These are phyloP conservation scores for Aspergillus cejpii DNA, from an alignment of 2,329 filamentous ascomycete species.

Conservation along the genomic window DNA sequence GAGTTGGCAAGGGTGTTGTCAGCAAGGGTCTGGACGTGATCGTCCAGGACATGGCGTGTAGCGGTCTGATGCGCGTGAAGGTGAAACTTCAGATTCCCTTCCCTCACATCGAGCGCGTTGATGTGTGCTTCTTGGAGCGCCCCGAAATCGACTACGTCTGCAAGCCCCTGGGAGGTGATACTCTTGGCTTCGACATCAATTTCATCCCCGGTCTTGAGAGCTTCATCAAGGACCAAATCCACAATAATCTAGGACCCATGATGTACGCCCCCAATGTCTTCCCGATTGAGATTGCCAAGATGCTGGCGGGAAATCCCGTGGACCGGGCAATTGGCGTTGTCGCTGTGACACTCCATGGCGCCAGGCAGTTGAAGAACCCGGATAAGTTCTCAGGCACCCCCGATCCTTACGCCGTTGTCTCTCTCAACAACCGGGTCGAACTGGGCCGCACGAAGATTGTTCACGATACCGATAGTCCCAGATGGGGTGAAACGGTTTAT, in stretches of 20 bases:
- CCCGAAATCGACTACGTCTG: constrained; percentile 94
- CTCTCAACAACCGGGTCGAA: constrained; percentile 72
- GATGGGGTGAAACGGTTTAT: constrained; percentile 96
- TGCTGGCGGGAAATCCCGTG: constrained; percentile 87
- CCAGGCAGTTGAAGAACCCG: constrained; percentile 85
- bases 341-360: constrained; percentile 83
- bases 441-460: constrained; percentile 86
- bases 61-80: constrained; percentile 92
- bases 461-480: constrained; percentile 74
- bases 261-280: constrained; percentile 98
- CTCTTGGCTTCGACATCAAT: constrained; percentile 96
- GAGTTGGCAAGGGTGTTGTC: constrained; percentile 90
- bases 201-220: constrained; percentile 90
- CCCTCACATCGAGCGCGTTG: constrained; percentile 87
- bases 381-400: constrained; percentile 89
- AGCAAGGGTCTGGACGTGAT: constrained; percentile 97
- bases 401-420: constrained; percentile 82
- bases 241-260: constrained; percentile 88
- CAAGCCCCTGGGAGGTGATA: constrained; percentile 93
- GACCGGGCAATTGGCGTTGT: constrained; percentile 94
- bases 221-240: constrained; percentile 95
- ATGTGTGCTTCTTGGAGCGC: constrained; percentile 87
- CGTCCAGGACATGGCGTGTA: constrained; percentile 95
- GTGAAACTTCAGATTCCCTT: constrained; percentile 95
- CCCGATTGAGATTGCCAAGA: constrained; percentile 96